A percentile compares a stretch with the other conserved stretches of the same genome.
These are phyloP conservation scores for Daldinia eschscholtzii DNA, from an alignment of 2,329 filamentous ascomycete genomes.

Conservation along the genomic window DNA sequence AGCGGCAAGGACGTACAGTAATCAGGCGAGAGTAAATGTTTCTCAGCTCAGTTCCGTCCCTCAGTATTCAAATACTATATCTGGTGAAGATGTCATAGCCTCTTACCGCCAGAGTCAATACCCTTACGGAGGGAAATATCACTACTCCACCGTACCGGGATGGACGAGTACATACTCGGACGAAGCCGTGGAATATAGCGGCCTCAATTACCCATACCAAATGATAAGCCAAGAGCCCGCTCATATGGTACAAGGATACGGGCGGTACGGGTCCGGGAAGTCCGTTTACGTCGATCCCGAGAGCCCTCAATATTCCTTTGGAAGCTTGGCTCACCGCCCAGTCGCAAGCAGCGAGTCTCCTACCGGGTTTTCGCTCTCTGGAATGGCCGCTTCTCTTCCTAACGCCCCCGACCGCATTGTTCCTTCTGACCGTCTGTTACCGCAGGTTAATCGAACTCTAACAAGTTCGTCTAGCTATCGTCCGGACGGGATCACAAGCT, in stretches of 20 bases:
- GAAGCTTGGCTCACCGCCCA: conserved; percentile 55
- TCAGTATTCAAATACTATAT: conserved; percentile 54
- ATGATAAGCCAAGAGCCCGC: conserved; percentile 54
- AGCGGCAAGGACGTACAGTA: conserved; percentile 52
- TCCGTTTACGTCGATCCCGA: conserved; percentile 56
- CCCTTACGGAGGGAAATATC: conserved; percentile 51
- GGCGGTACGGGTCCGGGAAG: conserved; percentile 49
- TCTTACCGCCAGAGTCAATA: conserved; percentile 55
- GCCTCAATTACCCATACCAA: conserved; percentile 53
- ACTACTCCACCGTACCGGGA: conserved; percentile 53
- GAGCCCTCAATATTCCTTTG: conserved; percentile 52
- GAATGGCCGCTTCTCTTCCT: conserved; percentile 58
- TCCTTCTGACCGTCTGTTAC: conserved; percentile 52
- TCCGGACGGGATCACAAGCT: conserved; percentile 46
- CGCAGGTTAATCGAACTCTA: conserved; percentile 53
- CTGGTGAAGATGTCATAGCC: conserved; percentile 51
- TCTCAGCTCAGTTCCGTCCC: conserved; percentile 51
- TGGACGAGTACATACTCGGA: conserved; percentile 56
- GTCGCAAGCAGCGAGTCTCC: conserved; percentile 51
- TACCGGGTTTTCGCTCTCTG: conserved; percentile 56
- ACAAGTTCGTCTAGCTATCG: conserved; percentile 52
- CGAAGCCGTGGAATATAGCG: conserved; percentile 54
- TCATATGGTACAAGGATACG: conserved; percentile 52
- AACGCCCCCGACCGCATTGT: conserved; percentile 48
- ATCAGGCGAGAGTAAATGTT: conserved; percentile 49